These are phyloP conservation scores for Discostella stelligera DNA, from an alignment of 352 stramenopile genomes.

Conservation along the genomic window DNA sequence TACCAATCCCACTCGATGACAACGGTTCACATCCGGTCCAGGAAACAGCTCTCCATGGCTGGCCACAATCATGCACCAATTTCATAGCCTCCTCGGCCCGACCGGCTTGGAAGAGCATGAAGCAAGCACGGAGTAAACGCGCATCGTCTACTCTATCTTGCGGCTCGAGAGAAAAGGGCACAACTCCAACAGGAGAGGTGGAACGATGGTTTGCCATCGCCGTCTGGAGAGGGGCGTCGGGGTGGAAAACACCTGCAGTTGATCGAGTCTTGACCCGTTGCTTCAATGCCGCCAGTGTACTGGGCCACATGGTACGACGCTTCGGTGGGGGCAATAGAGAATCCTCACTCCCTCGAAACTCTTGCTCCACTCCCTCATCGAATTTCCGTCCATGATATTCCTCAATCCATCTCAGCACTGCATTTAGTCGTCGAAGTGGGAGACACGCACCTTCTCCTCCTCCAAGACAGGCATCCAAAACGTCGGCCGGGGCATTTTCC, in stretches of 20 bases:
- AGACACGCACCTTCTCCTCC: conserved; percentile 14
- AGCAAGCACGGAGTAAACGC: conserved; percentile 48
- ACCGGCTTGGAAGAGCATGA: conserved; percentile 62
- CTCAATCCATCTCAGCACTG: conserved; percentile 49
- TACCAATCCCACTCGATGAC: conserved; percentile 39
- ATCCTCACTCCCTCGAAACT: conserved; percentile 25
- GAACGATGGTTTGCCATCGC: conserved; percentile 1
- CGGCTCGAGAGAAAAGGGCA: conserved; percentile 18
- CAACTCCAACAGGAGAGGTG: conserved; percentile 19
- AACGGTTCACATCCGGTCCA: conserved; percentile 59
- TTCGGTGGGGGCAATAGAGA: conserved; percentile 31
- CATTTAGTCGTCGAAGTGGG: conserved; percentile 30
- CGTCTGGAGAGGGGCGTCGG: conserved; percentile 34
- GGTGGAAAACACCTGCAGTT: conserved; percentile 26
- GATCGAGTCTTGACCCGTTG: conserved; percentile 9
- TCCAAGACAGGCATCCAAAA: conserved; percentile 47
- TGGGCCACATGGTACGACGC: conserved; percentile 49
- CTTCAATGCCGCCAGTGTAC: conserved; percentile 32
- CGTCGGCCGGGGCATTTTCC: conserved; percentile 38
- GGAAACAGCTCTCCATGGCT: conserved; percentile 58
- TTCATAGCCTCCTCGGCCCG: conserved; percentile 46
- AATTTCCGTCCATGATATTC: conserved; percentile 38
- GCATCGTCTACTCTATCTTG: conserved; percentile 47
- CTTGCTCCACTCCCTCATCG: conserved; percentile 15
- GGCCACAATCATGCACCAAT: conserved; percentile 51